Conservation (phyloP, 2,329 filamentous ascomycete genomes). For the Colletotrichum scovillei region DNA sequence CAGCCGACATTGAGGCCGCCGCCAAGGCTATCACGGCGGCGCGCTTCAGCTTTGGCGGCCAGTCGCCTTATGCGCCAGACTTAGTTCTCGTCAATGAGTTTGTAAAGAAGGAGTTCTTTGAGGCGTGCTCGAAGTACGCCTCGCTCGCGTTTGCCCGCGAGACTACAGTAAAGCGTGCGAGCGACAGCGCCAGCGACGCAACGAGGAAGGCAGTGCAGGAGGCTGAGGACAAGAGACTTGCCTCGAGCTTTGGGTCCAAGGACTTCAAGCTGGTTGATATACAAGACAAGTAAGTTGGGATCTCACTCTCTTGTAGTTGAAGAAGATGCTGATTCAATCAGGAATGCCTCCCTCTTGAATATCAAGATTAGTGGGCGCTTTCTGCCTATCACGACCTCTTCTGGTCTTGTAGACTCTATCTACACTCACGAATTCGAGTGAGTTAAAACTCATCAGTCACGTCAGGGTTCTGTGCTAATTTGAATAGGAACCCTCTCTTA, state of each 20-base stretch:
- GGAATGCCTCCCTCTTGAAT: constrained; percentile 5
- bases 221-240: constrained; percentile 40
- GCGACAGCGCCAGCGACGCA: constrained; percentile 37
- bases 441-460: background rate
- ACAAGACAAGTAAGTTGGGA: constrained; percentile 35
- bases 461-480: constrained; percentile 14
- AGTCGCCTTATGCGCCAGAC: constrained; percentile 71
- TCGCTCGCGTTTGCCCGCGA: constrained; percentile 48
- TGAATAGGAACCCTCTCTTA: constrained; percentile 38
- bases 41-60: constrained; percentile 65
- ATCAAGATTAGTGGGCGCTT: constrained; percentile 39
- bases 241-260: constrained; percentile 28
- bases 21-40: constrained; percentile 64
- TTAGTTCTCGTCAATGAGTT: constrained; percentile 74
- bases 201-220: constrained; percentile 39
- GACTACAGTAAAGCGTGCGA: constrained; percentile 31
- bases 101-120: constrained; percentile 64
- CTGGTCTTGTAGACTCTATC: constrained; percentile 24
- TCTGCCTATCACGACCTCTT: constrained; percentile 40
- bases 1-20: constrained; percentile 63
- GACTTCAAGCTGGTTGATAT: constrained; percentile 32
- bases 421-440: constrained; percentile 20
- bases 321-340: constrained; percentile 24
- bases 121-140: constrained; percentile 39
- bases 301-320: constrained; percentile 40